These are phyloP conservation scores for Adenanthera pavonina DNA, from an alignment of 306 rosid species.

Conservation along the genomic window DNA sequence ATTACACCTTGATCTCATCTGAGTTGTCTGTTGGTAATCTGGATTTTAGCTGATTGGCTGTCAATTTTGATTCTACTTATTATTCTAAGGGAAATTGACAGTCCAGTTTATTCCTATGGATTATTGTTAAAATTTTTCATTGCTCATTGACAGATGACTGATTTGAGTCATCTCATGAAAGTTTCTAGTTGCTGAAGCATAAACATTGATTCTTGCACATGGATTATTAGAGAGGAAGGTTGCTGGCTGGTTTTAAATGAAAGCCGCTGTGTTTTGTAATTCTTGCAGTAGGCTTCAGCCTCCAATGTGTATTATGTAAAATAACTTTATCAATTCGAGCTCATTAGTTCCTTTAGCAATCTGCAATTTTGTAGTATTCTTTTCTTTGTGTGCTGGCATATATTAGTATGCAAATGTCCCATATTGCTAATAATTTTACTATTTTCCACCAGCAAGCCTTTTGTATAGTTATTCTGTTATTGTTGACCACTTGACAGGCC, in stretches of 20 bases:
- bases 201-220: not conserved
- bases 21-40: constrained; percentile 25
- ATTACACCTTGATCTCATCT: constrained; percentile 32
- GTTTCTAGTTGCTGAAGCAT: constrained; percentile 2
- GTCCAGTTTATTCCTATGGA: not conserved
- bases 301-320: not conserved
- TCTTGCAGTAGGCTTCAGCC: not conserved
- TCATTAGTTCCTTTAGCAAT: not conserved
- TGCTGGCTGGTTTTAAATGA: constrained; percentile 10
- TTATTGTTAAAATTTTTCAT: not conserved
- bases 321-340: not conserved
- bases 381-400: not conserved
- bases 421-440: not conserved
- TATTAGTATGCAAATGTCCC: not conserved
- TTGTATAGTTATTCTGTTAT: not conserved
- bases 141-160: constrained; percentile 20
- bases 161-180: constrained; percentile 22
- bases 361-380: not conserved
- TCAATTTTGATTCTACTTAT: constrained; percentile 24
- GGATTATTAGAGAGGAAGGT: not conserved
- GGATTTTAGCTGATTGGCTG: constrained; percentile 22
- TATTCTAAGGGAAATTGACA: constrained; percentile 21
- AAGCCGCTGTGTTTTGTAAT: not conserved
- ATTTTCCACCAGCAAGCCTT: not conserved
- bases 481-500: not conserved